Evolutionary conservation across 371 early-diverging fungal genomes (phyloP), one percentile per base, ranked within the genome.

Genomic region (Syncephalastrum contaminatum): DNA sequence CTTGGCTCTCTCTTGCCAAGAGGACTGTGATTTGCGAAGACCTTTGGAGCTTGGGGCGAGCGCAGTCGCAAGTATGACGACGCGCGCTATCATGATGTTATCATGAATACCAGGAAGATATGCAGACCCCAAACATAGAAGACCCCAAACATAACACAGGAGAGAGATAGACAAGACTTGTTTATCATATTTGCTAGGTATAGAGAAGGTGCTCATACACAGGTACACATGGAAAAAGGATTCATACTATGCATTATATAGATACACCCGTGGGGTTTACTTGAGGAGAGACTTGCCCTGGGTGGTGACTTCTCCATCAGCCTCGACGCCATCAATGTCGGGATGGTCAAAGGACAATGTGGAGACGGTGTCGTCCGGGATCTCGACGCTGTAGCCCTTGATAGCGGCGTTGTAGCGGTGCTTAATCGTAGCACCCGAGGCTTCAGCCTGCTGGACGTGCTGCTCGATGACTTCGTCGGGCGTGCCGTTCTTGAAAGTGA

Each of bases 231-330:
- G 2, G 36, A 30, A 30, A 30, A 30, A 2, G 10, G 12, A 8
- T 30, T 0, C 36, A 30, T 30, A 30, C 10, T 4, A 47, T 14
- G 8, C 20, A 41, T 42, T 56, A 8, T 8, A 10, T 5, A 30
- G 36, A 12, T 30, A 25, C 25, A 25, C 25, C 25, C 7, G 25
- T 12, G 36, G 36, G 36, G 2, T 43, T 42, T 57, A 43, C 16
- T 18, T 27, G 13, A 69, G 49, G 12, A 70, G 47, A 1, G 53
- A 40, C 42, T 61, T 6, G 44, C 73, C 80, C 47, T 77, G 77
- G 20, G 70, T 75, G 50, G 73, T 68, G 41, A 84, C 82, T 47
- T 71, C 70, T 30, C 84, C 84, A 59, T 84, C 84, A 40, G 80
- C 62, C 51, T 84, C 84, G 43, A 84, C 49, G 39, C 55, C 60